Base-by-base conservation (phyloP, 2,329 filamentous ascomycete species). In the Aureobasidium sp. region DNA sequence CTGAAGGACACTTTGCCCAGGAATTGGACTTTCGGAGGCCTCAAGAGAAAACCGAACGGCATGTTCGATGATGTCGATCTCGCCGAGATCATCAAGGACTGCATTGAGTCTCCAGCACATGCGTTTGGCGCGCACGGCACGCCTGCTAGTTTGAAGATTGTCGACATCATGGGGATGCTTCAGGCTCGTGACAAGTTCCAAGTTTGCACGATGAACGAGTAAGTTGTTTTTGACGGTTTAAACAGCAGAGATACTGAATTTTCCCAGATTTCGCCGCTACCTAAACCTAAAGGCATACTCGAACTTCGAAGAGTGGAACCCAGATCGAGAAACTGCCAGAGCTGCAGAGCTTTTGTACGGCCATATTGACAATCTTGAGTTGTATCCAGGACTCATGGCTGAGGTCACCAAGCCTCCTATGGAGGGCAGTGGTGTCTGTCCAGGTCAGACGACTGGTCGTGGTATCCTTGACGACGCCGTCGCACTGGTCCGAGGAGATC, bases 341-440 rank as follows among this genome's bases (percentile, higher is more conserved):
- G 66, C 69, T 11, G 71, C 71, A 5, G 70, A 80, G 76, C 66
- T 80, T 78, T 70, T 79, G 73, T 64, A 75, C 72, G 63, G 81
- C 74, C 68, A 83, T 79, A 70, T 71, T 27, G 70, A 74, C 61
- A 80, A 80, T 31, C 67, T 85, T 13, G 82, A 85, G 66, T 70
- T 85, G 7, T 84, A 84, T 64, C 82, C 82, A 2, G 82, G 82
- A 13, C 66, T 84, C 7, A 77, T 83, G 65, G 74, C 79, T 9
- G 82, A 85, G 68, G 76, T 78, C 58, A 75, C 81, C 15, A 84
- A 84, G 65, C 76, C 78, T 4, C 66, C 80, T 0, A 77, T 81
- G 67, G 65, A 76, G 6, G 76, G 77, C 4, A 74, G 72, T 64
- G 77, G 77, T 64, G 72, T 78, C 27, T 77, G 76, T 51, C 75